Percentiles rank a stretch among this genome's conserved stretches.
Conservation (phyloP, 2,329 filamentous ascomycete species). For the Ophiosphaerella narmari region DNA sequence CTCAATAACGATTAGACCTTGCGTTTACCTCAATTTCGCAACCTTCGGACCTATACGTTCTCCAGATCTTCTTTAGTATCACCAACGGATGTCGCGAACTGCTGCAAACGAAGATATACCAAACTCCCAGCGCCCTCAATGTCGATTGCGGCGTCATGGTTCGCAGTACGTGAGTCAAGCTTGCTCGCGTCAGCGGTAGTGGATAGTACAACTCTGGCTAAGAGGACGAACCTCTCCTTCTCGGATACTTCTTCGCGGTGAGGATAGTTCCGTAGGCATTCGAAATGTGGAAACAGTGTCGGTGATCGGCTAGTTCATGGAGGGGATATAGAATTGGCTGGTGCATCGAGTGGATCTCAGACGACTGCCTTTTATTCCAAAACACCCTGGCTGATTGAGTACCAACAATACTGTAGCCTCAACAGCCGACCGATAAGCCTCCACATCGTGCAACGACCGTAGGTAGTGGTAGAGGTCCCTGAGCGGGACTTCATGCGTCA, state of each 20-base stretch:
- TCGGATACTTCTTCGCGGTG: too few species aligned
- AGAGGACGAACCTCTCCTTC: too few species aligned
- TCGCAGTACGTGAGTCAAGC: too few species aligned
- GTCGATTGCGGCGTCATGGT: too few species aligned
- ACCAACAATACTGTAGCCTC: not conserved
- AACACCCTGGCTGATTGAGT: not conserved
- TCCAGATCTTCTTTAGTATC: conserved; percentile 20
- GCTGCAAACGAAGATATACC: conserved; percentile 13
- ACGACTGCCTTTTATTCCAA: not conserved
- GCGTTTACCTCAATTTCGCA: too few species aligned
- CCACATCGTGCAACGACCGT: not conserved
- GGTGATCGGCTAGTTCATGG: too few species aligned
- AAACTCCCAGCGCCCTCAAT: conserved; percentile 15
- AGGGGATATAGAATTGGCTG: too few species aligned
- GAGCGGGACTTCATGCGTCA: not conserved
- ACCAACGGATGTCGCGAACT: too few species aligned
- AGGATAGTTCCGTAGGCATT: too few species aligned
- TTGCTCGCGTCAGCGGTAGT: too few species aligned
- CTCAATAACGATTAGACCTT: not conserved
- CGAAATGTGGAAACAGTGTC: too few species aligned
- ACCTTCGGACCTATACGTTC: conserved; percentile 6
- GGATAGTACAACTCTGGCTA: too few species aligned
- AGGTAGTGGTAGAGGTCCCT: not conserved
- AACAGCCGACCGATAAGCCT: not conserved
- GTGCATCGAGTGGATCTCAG: not conserved